Evolutionary conservation across 2,329 filamentous ascomycete genomes (phyloP), one percentile per base, ranked within the genome.

Genomic region (Hypoxylon sp.): DNA sequence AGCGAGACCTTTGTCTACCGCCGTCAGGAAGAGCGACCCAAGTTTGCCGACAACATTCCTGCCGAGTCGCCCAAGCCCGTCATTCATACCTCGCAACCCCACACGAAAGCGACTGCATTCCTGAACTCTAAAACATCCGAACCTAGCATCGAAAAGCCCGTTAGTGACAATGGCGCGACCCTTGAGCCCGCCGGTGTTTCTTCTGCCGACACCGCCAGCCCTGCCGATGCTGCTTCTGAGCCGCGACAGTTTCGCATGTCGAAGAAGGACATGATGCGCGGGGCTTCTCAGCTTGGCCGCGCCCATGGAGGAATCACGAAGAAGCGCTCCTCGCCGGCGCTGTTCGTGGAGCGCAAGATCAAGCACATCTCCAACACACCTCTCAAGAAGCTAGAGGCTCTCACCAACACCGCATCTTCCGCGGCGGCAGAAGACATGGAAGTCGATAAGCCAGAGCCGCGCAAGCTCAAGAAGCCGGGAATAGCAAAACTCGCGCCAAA

Each of bases 181-280:
- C 42, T 46, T 18, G 45, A 55, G 10, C 20, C 55, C 5, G 41
- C 48, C 17, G 20, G 54, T 45, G 41, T 20, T 15, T 24, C 57
- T 24, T 18, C 48, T 11, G 15, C 40, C 18, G 38, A 29, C 17
- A 45, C 45, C 2, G 18, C 29, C 21, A 42, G 53, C 33, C 21
- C 61, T 18, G 51, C 37, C 24, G 62, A 48, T 48, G n/a, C 63
- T 6, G 15, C 58, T 10, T 46, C 70, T 11, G 78, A 80, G 63
- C 79, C 77, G 10, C 79, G 83, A 52, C 77, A 80, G 37, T 86
- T 85, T 59, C 83, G 85, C 65, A 80, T 86, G 58, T 84, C 82
- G 13, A 76, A 78, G 55, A 77, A 74, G 47, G 75, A 78, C 56
- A 74, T 80, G 69, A 70, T 75, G 55, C 66, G 75, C 24, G 66